phyloP scores from a whole-genome alignment of 805 yeast genomes.

The Zygosaccharomyces rouxii region DNA sequence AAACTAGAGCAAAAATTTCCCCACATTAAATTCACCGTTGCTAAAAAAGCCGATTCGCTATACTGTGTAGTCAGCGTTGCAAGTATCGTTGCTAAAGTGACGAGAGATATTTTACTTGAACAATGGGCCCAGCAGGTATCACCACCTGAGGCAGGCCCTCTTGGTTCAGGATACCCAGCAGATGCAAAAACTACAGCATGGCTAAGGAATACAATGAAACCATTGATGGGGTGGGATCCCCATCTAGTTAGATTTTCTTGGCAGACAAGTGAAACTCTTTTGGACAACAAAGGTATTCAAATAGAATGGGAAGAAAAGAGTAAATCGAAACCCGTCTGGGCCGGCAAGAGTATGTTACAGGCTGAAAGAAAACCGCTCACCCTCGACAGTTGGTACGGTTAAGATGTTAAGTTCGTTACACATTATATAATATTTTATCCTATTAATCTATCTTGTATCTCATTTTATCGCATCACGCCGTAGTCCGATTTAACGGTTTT shows the following conservation, averaged over 20 bases:
- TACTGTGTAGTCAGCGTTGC: constrained; percentile 94
- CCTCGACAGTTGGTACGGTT: constrained; percentile 26
- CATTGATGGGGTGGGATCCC: constrained; percentile 79
- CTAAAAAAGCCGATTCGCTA: constrained; percentile 91
- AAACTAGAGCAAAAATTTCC: constrained; percentile 74
- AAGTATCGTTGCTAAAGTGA: constrained; percentile 92
- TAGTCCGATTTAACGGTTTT: background rate
- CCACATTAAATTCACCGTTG: constrained; percentile 63
- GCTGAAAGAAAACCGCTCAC: constrained; percentile 18
- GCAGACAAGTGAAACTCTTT: constrained; percentile 82
- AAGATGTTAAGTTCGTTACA: background rate
- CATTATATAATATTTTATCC: too few relatives aligned
- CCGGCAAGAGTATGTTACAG: constrained; percentile 9
- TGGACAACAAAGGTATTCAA: constrained; percentile 46
- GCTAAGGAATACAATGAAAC: constrained; percentile 60
- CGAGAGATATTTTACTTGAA: constrained; percentile 61
- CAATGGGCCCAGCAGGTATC: constrained; percentile 14
- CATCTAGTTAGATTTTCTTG: constrained; percentile 80
- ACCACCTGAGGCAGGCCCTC: constrained; percentile 34
- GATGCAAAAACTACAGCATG: constrained; percentile 84
- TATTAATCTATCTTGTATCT: background rate
- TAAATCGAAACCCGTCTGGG: constrained; percentile 13
- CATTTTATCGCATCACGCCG: background rate
- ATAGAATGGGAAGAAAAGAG: constrained; percentile 58
- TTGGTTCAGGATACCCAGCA: constrained; percentile 92